These are phyloP conservation scores for Cyphellophora europaea DNA, from an alignment of 2,329 filamentous ascomycete genomes.

Conservation along the genomic window DNA sequence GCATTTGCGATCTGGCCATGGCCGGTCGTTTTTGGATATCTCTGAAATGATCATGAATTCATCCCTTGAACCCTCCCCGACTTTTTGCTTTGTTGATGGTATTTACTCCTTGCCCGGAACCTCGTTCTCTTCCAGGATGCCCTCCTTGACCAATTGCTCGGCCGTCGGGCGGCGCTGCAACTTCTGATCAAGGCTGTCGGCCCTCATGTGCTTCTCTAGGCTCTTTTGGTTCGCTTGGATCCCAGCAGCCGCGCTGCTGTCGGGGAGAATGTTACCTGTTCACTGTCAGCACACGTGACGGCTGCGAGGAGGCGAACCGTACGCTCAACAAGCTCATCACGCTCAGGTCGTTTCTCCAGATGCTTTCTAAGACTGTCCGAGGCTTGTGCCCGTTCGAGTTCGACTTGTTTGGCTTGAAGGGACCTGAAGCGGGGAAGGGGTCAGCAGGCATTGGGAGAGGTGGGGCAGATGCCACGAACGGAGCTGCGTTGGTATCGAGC, in stretches of 20 bases:
- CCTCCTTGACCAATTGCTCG: slow-evolving; percentile 67
- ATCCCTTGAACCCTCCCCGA: too few relatives aligned
- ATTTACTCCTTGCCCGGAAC: slow-evolving; percentile 25
- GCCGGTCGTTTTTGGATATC: too few relatives aligned
- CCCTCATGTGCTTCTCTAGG: slow-evolving; percentile 80
- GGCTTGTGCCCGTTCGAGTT: slow-evolving; percentile 56
- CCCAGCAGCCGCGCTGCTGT: slow-evolving; percentile 66
- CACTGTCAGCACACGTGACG: slow-evolving; percentile 8
- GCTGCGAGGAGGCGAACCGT: slow-evolving; percentile 22
- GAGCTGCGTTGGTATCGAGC: slow-evolving; percentile 57
- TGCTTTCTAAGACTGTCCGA: slow-evolving; percentile 57
- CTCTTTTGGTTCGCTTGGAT: slow-evolving; percentile 74
- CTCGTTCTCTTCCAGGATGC: slow-evolving; percentile 63
- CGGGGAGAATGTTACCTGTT: slow-evolving; percentile 76
- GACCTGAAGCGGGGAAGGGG: slow-evolving; percentile 31
- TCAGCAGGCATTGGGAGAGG: slow-evolving; percentile 1
- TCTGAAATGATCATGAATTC: too few relatives aligned
- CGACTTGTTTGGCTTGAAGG: slow-evolving; percentile 52
- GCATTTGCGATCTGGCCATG: slow-evolving; percentile 10
- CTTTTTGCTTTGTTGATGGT: neutral
- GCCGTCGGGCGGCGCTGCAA: slow-evolving; percentile 68
- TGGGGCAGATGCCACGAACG: slow-evolving; percentile 34
- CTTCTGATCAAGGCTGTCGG: slow-evolving; percentile 78
- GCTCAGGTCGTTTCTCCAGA: slow-evolving; percentile 54
- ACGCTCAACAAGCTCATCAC: slow-evolving; percentile 73